These are phyloP conservation scores for Coemansia sp. DNA, from an alignment of 192 early-diverging fungal species.

Conservation along the genomic window DNA sequence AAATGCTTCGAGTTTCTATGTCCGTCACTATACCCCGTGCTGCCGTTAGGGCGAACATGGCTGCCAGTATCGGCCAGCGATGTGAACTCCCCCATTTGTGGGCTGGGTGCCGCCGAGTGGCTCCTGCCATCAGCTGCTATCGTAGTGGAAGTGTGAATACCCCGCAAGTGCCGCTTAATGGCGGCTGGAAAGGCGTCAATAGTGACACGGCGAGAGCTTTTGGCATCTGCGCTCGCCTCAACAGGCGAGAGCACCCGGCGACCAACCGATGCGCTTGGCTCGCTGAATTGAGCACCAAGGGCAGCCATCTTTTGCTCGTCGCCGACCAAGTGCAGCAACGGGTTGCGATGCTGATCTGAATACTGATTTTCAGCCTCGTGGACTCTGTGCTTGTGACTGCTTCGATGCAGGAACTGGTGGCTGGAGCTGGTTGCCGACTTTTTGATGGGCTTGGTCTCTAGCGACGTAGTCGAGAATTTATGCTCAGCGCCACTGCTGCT, in stretches of 20 bases:
- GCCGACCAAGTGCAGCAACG: conserved; percentile 4
- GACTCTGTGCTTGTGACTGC: not conserved
- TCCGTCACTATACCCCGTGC: conserved; percentile 25
- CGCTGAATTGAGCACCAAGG: conserved; percentile 14
- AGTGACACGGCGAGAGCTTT: conserved; percentile 44
- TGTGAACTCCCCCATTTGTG: conserved; percentile 6
- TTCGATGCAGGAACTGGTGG: conserved; percentile 15
- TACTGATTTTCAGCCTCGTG: not conserved
- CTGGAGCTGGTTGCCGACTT: conserved; percentile 12
- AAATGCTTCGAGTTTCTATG: conserved; percentile 20
- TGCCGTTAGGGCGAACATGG: conserved; percentile 10
- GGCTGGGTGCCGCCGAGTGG: conserved; percentile 21
- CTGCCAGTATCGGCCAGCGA: not conserved
- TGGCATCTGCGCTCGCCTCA: conserved; percentile 12
- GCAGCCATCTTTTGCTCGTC: not conserved
- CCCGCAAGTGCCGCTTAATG: conserved; percentile 48
- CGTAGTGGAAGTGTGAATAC: conserved; percentile 13
- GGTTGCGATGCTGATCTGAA: not conserved
- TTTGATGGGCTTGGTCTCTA: conserved; percentile 19
- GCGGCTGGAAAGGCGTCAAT: conserved; percentile 57
- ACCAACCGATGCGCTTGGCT: conserved; percentile 2
- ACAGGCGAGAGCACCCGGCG: conserved; percentile 17
- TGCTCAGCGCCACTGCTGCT: conserved; percentile 14
- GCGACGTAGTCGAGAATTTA: conserved; percentile 15
- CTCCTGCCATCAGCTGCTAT: not conserved